A percentile compares a stretch with the other conserved stretches of the same genome.
phyloP scores from a whole-genome alignment of 2,329 filamentous ascomycete genomes.

The Pyrenochaeta sp. region DNA sequence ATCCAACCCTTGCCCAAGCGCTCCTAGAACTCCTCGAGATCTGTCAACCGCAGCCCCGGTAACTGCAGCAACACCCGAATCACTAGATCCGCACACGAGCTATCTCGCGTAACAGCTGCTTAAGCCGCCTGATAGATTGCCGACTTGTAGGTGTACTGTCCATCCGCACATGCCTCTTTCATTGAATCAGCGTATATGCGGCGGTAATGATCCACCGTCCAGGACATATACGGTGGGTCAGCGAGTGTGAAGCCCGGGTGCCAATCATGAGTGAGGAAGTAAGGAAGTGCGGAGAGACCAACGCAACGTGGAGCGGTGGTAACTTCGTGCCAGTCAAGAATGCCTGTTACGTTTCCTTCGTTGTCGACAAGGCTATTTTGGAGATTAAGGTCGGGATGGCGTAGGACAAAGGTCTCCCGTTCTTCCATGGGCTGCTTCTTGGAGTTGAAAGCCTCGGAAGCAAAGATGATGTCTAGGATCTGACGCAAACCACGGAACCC shows the following conservation, averaged over 20 bases:
- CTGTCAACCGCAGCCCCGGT: not conserved
- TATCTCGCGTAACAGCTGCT: not conserved
- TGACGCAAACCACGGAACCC: constrained; percentile 10
- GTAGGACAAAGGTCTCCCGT: constrained; percentile 26
- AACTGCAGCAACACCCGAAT: not conserved
- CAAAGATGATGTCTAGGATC: constrained; percentile 4
- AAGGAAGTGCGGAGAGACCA: not conserved
- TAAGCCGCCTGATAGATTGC: constrained; percentile 6
- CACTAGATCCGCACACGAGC: not conserved
- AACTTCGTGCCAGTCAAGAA: constrained; percentile 27
- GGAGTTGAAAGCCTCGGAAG: not conserved
- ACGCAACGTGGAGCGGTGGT: constrained; percentile 18
- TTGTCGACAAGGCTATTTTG: constrained; percentile 33
- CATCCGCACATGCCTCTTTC: constrained; percentile 9
- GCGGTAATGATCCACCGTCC: constrained; percentile 13
- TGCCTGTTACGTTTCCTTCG: constrained; percentile 22
- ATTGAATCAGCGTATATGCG: constrained; percentile 15
- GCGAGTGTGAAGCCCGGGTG: not conserved
- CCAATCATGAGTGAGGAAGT: constrained; percentile 21
- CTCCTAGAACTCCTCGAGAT: not conserved
- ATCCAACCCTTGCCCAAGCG: not conserved
- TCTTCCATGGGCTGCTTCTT: constrained; percentile 4
- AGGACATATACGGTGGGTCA: constrained; percentile 1
- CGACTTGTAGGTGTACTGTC: constrained; percentile 11
- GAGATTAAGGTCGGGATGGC: constrained; percentile 28